phyloP scores from a whole-genome alignment of 768 basidiomycete genomes.

The Scleroderma bovista region DNA sequence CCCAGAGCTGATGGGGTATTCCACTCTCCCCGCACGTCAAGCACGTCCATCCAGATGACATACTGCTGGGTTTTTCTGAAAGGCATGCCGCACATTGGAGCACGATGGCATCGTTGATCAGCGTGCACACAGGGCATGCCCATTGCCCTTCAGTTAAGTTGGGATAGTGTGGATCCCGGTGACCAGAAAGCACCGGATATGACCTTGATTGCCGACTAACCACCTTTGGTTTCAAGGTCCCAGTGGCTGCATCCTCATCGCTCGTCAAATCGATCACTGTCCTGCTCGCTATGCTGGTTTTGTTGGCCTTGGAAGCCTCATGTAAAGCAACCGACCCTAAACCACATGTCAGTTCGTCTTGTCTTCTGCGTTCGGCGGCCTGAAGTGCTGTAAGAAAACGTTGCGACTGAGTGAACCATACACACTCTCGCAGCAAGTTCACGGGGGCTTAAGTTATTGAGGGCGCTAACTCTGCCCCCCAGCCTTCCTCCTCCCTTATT shows the following conservation, averaged over 20 bases:
- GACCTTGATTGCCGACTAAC: slow-evolving; percentile 1
- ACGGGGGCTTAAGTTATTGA: slow-evolving; percentile 48
- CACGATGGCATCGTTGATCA: slow-evolving; percentile 47
- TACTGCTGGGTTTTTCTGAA: slow-evolving; percentile 32
- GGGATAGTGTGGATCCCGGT: neutral
- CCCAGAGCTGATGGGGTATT: slow-evolving; percentile 66
- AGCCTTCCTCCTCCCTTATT: slow-evolving; percentile 54
- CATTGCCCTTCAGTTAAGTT: slow-evolving; percentile 30
- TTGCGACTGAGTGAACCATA: slow-evolving; percentile 37
- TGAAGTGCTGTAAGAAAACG: slow-evolving; percentile 25
- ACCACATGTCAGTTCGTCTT: slow-evolving; percentile 73
- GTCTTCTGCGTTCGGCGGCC: slow-evolving; percentile 80
- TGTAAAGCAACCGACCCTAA: slow-evolving; percentile 49
- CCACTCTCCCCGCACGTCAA: slow-evolving; percentile 55
- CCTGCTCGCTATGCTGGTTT: slow-evolving; percentile 55
- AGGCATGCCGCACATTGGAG: slow-evolving; percentile 62
- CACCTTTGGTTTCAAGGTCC: slow-evolving; percentile 32
- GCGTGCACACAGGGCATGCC: slow-evolving; percentile 59
- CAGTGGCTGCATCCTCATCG: slow-evolving; percentile 15
- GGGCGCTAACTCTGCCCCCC: slow-evolving; percentile 44
- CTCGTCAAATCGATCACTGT: slow-evolving; percentile 53
- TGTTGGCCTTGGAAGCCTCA: slow-evolving; percentile 66
- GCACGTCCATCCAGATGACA: slow-evolving; percentile 56
- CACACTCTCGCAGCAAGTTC: slow-evolving; percentile 57
- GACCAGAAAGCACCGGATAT: too few relatives aligned